Evolutionary conservation across 192 early-diverging fungal species (phyloP).

Genomic region (Podila epicladia): DNA sequence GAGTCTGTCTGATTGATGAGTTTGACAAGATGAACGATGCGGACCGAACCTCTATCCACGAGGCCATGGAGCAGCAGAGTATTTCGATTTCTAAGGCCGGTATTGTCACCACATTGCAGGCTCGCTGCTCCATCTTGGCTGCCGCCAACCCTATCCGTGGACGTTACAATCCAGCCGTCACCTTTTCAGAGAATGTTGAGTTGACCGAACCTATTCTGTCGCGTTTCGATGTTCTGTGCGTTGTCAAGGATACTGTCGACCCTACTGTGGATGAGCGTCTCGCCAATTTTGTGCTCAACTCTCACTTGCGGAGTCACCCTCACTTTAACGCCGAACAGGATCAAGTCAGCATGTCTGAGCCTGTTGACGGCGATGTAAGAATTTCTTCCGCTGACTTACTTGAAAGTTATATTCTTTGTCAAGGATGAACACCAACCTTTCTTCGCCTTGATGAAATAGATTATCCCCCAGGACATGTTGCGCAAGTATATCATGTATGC

Average conservation of each 20-base stretch:
- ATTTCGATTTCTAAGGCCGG: constrained; percentile 91
- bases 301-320: constrained; percentile 94
- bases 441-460: constrained; percentile 48
- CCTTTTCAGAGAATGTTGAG: constrained; percentile 97
- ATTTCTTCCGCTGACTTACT: neutral
- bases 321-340: constrained; percentile 56
- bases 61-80: constrained; percentile 92
- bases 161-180: constrained; percentile 88
- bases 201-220: constrained; percentile 98
- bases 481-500: constrained; percentile 93
- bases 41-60: constrained; percentile 95
- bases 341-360: constrained; percentile 50
- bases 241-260: constrained; percentile 93
- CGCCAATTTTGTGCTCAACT: constrained; percentile 93
- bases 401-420: neutral
- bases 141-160: constrained; percentile 89
- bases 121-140: constrained; percentile 83
- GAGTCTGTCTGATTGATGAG: constrained; percentile 89
- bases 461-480: constrained; percentile 84
- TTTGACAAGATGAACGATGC: constrained; percentile 94
- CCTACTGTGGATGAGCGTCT: constrained; percentile 90
- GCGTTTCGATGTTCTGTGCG: constrained; percentile 97
- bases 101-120: constrained; percentile 87
- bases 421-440: neutral
- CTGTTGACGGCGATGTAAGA: constrained; percentile 70